Base-by-base conservation (phyloP, 2,329 filamentous ascomycete species). In the Fusarium scirpi region DNA sequence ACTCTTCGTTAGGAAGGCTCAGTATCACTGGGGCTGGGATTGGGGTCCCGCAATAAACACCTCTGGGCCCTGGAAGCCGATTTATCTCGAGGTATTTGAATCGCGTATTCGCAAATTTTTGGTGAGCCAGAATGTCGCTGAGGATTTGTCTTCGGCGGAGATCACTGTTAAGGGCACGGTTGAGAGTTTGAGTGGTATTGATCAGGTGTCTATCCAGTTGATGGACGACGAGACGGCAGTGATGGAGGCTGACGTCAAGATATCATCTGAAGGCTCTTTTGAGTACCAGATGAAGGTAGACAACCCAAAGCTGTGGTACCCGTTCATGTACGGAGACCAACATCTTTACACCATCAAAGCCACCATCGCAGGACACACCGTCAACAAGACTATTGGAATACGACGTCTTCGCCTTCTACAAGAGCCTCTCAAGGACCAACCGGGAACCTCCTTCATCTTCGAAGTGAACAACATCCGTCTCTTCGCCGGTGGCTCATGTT, bases 1-100 rank as follows among this genome's bases (percentile, higher is more conserved):
- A 0, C 34, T 64, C 0, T 64, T 64, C 0, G 44, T 64, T 0
- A 18, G 62, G 1, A 64, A 64, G 2, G 38, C 62, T 9, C 62
- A 64, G 1, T 64, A 64, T 9, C 62, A 64, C 8, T 64, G 62
- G 62, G 62, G 62, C 1, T 64, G 62, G 62, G 62, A 64, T n/a
- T 64, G 59, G 62, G 62, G 62, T 8, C 62, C 59, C 0, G 30
- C 59, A 0, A 7, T 64, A 1, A 64, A 64, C 15, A 64, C 62
- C 1, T 41, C 59, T 2, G 62, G 62, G 2, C 62, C 62, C 0
- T 64, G 62, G 62, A 64, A 58, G 2, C 51, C 62, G 0, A 49
- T 64, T 0, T 41, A 58, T n/a, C 3, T 64, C 1, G 51, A 64
- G 10, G 20, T 25, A 0, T 64, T 24, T 0, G 6, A 64, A 16